Conservation (phyloP, 2,329 filamentous ascomycete genomes). For the Anthostomella pinea region DNA sequence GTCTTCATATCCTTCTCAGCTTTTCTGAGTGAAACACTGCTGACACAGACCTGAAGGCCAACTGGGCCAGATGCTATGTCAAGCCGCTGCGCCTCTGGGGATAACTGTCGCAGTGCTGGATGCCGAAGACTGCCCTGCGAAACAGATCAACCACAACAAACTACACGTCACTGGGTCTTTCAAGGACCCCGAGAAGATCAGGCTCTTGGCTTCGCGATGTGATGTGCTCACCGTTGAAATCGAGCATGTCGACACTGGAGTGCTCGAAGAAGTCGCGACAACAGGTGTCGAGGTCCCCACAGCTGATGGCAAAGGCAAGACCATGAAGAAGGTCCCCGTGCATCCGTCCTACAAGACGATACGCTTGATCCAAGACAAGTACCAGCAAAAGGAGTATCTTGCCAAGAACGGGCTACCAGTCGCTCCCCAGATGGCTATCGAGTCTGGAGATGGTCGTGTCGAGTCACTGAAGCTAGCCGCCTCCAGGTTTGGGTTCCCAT, state of each 20-base stretch:
- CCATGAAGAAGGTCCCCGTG: conserved; percentile 53
- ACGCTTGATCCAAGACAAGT: conserved; percentile 91
- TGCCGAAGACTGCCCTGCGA: conserved; percentile 71
- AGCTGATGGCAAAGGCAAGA: conserved; percentile 36
- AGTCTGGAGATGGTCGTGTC: conserved; percentile 50
- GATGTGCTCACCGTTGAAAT: conserved; percentile 92
- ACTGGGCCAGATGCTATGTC: conserved; percentile 89
- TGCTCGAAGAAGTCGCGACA: conserved; percentile 77
- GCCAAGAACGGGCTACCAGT: conserved; percentile 65
- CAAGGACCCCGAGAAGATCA: conserved; percentile 76
- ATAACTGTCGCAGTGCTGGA: conserved; percentile 79
- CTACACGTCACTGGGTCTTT: conserved; percentile 83
- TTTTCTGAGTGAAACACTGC: conserved; percentile 3
- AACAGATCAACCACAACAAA: conserved; percentile 75
- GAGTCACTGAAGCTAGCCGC: conserved; percentile 63
- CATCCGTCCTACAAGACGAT: conserved; percentile 86
- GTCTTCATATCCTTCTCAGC: not conserved
- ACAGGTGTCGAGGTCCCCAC: conserved; percentile 54
- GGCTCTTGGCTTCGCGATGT: conserved; percentile 70
- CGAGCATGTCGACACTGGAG: conserved; percentile 88
- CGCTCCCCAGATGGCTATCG: conserved; percentile 66
- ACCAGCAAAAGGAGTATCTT: conserved; percentile 80
- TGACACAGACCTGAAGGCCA: conserved; percentile 49
- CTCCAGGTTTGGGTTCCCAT: conserved; percentile 69
- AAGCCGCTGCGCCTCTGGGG: conserved; percentile 74